Percentiles rank a stretch among this genome's conserved stretches.
phyloP scores from a whole-genome alignment of 352 stramenopile genomes.

The Phytophthora sansomeana region DNA sequence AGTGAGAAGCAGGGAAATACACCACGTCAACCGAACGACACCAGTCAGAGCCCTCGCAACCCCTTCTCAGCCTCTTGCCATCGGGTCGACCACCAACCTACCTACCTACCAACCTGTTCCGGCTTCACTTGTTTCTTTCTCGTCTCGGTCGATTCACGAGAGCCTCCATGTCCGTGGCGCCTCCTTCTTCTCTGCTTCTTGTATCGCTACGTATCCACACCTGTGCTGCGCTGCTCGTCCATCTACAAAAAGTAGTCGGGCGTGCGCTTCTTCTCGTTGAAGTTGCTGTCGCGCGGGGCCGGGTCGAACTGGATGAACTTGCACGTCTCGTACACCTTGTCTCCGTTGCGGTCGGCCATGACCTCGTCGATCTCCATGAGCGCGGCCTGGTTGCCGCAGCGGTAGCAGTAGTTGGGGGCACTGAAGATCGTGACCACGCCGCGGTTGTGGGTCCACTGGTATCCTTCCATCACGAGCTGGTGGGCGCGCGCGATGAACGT shows the following conservation, averaged over 20 bases:
- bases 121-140: slow-evolving; percentile 31
- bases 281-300: slow-evolving; percentile 90
- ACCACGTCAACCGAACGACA: slow-evolving; percentile 24
- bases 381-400: slow-evolving; percentile 96
- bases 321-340: slow-evolving; percentile 93
- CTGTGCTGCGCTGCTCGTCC: neutral
- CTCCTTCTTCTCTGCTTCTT: slow-evolving; percentile 5
- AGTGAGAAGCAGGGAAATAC: slow-evolving; percentile 26
- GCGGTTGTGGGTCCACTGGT: slow-evolving; percentile 94
- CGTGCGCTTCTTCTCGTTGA: slow-evolving; percentile 93
- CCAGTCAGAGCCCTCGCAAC: slow-evolving; percentile 12
- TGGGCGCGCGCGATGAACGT: slow-evolving; percentile 89
- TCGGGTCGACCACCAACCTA: slow-evolving; percentile 20
- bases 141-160: neutral
- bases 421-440: slow-evolving; percentile 94
- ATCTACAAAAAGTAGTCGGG: slow-evolving; percentile 93
- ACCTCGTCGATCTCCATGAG: slow-evolving; percentile 96
- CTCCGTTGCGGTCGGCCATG: slow-evolving; percentile 86
- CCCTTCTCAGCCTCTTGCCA: slow-evolving; percentile 19
- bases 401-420: slow-evolving; percentile 96
- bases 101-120: slow-evolving; percentile 13
- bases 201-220: slow-evolving; percentile 11
- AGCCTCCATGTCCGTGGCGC: neutral
- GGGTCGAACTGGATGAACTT: slow-evolving; percentile 95
- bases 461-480: slow-evolving; percentile 95